Conservation (phyloP, 78 protist genomes). For the Mantamonas sphyraenae region DNA sequence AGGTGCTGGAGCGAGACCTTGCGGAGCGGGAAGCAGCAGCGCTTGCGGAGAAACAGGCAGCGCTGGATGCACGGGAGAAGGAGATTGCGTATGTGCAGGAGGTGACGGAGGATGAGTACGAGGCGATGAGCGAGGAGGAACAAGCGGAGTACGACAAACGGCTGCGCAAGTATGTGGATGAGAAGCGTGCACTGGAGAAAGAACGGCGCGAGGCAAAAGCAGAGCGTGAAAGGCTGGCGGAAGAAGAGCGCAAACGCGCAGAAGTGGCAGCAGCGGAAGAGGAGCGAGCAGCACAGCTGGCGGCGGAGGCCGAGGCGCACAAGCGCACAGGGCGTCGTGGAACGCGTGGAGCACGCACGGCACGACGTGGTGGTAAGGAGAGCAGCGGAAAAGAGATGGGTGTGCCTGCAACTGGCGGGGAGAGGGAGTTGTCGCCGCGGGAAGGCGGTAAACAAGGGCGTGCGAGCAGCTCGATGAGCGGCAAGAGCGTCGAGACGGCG, state of each 20-base stretch:
- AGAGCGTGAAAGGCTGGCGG: not conserved
- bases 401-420: too few relatives aligned
- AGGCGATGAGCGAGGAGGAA: not conserved
- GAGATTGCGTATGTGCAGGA: not conserved
- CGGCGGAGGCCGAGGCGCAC: not conserved
- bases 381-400: too few relatives aligned
- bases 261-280: not conserved
- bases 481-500: too few relatives aligned
- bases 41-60: not conserved
- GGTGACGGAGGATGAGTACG: conserved; percentile 7
- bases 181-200: not conserved
- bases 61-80: not conserved
- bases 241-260: not conserved
- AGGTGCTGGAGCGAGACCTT: too few relatives aligned
- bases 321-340: too few relatives aligned
- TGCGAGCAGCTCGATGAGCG: too few relatives aligned
- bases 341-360: too few relatives aligned
- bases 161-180: not conserved
- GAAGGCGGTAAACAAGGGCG: too few relatives aligned
- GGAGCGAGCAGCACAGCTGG: not conserved
- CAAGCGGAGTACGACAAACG: conserved; percentile 9
- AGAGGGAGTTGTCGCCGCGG: too few relatives aligned
- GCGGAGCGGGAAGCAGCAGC: not conserved
- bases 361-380: too few relatives aligned
- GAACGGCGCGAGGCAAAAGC: not conserved